Percentiles rank a stretch among this genome's conserved stretches.
phyloP scores from a whole-genome alignment of 306 rosid species.

The Erythrophleum fordii region DNA sequence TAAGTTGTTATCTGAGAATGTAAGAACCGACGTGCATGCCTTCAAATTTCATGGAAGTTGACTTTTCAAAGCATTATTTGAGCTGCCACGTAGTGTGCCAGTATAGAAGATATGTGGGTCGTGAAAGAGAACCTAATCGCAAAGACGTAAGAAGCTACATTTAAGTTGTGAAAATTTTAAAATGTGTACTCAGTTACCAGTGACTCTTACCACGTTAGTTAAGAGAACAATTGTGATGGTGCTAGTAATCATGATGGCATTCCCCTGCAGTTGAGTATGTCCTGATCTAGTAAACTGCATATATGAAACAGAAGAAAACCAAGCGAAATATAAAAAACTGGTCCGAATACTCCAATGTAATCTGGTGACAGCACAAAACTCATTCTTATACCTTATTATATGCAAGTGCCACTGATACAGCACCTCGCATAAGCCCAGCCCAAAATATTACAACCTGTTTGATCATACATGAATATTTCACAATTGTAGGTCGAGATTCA shows the following conservation, averaged over 20 bases:
- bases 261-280: constrained; percentile 53
- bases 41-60: too few relatives aligned
- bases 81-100: too few relatives aligned
- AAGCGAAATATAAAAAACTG: background rate
- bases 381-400: constrained; percentile 55
- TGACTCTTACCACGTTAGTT: constrained; percentile 59
- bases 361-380: background rate
- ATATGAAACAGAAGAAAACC: constrained; percentile 21
- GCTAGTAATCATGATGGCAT: constrained; percentile 69
- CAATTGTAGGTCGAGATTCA: background rate
- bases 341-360: background rate
- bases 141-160: too few relatives aligned
- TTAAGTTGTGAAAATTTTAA: background rate
- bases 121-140: background rate
- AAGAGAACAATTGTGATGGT: constrained; percentile 66
- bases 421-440: constrained; percentile 78
- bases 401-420: constrained; percentile 72
- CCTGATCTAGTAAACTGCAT: constrained; percentile 63
- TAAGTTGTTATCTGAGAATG: too few relatives aligned
- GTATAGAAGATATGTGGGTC: too few relatives aligned
- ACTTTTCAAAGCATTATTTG: too few relatives aligned
- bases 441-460: constrained; percentile 68
- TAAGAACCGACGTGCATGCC: too few relatives aligned
- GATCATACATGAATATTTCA: constrained; percentile 14
- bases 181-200: background rate